phyloP scores from a whole-genome alignment of 1,284 basidiomycete genomes.

The Trichosporon ovoides region DNA sequence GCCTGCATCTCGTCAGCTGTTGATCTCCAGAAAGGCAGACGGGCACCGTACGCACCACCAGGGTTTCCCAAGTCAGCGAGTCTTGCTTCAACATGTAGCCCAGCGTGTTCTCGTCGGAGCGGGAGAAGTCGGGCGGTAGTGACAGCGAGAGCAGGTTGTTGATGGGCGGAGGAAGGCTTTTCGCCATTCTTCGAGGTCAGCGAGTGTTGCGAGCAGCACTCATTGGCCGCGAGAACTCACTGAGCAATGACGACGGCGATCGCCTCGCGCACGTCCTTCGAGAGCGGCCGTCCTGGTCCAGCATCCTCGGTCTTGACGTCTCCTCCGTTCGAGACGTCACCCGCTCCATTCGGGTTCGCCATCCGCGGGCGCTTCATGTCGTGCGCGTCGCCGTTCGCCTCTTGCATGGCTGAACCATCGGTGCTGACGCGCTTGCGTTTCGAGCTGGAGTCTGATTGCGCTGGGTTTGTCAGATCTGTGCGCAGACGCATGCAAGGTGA shows the following conservation, averaged over 20 bases:
- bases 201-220: background rate
- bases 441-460: slow-evolving; percentile 9
- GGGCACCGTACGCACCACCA: slow-evolving; percentile 27
- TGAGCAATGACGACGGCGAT: slow-evolving; percentile 31
- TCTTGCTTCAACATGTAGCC: slow-evolving; percentile 34
- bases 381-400: slow-evolving; percentile 7
- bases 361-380: slow-evolving; percentile 16
- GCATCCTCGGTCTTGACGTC: slow-evolving; percentile 8
- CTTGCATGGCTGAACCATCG: background rate
- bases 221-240: slow-evolving; percentile 21
- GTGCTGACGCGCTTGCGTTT: slow-evolving; percentile 24
- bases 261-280: slow-evolving; percentile 30
- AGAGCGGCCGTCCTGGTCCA: slow-evolving; percentile 17
- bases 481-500: background rate
- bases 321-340: background rate
- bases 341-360: slow-evolving; percentile 3
- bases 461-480: background rate
- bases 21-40: background rate
- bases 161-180: slow-evolving; percentile 34
- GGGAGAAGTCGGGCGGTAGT: slow-evolving; percentile 36
- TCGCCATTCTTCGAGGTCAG: slow-evolving; percentile 33
- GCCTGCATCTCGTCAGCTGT: slow-evolving; percentile 26
- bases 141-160: slow-evolving; percentile 34
- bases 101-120: slow-evolving; percentile 42
- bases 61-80: slow-evolving; percentile 35